Base-by-base conservation (phyloP, 192 early-diverging fungal species). In the Helicostylum pulchrum region DNA sequence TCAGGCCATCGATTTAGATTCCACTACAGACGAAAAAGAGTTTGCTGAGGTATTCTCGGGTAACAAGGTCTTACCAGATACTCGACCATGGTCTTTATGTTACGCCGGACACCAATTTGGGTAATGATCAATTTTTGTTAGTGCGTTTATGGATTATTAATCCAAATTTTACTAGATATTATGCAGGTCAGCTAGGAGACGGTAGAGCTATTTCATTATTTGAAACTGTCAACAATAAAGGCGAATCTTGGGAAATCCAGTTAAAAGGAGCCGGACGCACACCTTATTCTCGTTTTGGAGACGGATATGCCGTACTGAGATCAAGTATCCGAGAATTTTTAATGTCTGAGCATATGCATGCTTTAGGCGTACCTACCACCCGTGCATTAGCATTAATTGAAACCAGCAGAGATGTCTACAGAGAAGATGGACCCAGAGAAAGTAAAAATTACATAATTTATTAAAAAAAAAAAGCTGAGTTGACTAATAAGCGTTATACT, bases 281-380 rank as follows among this genome's bases (percentile, higher is more conserved):
- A 5, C 90, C 92, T 1, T 97, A 90, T 71, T 91, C 92, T 44
- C 77, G 94, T 11, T 89, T 92, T 50, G 90, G 86, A 7, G 94
- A 96, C 64, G 94, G 93, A 0, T 88, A 83, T 55, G 94, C 94
- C 0, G 92, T 94, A 7, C 68, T 94, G n/a, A 76, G 93, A 3
- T 94, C 91, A 5, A 92, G 89, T 30, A 87, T 95, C 43, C 81
- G 94, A 54, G 94, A 96, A 76, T 96, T 81, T 64, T 78, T 96
- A 34, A 76, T 81, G 15, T 85, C 85, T 0, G 90, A 92, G 71
- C 80, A 83, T 61, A 87, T 96, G 80, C 65, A 78, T 45, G 85
- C 91, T 0, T 72, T 94, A 30, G 81, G 81, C 19, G 75, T 92
- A 1, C 88, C 94, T 5, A 91, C 93, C 0, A 82, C 92, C 2